Base-by-base conservation (phyloP, 805 yeast genomes). In the Yamadazyma insecticola region DNA sequence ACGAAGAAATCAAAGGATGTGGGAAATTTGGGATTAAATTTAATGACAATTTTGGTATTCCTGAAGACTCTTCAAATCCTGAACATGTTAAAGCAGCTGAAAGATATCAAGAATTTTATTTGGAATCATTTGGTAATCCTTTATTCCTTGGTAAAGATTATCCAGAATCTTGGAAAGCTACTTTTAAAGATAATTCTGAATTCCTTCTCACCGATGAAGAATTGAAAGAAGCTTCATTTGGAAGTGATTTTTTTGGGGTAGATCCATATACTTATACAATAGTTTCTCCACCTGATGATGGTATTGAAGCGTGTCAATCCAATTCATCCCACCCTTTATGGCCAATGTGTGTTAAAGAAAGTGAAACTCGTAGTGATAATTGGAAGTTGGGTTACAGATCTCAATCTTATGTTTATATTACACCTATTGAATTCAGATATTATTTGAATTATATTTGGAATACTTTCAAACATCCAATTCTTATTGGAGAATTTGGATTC, bases 401-500 rank as follows among this genome's bases (percentile, higher is more conserved):
- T 2, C 45, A 47, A 29, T 35, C 43, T 15, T 41, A 45, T 29
- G 51, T 46, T 22, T 48, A 44, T 43, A 45, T 39, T 26, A 41
- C 48, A 24, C 48, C 57, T 33, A 16, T 41, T 36, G 51, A 50
- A 28, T 32, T 45, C 19, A 47, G 58, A 28, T 51, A 45, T 9
- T 41, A 39, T 19, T 50, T 57, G 48, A 50, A 50, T 27, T 55
- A 46, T 33, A 28, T 48, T 14, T 47, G 45, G 44, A 37, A 50
- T 41, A 44, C 48, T 9, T 45, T 39, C 37, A 44, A 47, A 33
- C 28, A 44, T 15, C 60, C 60, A 6, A 37, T 51, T 13, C 30
- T 53, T 24, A 48, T 57, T 26, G 41, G 55, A n/a, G 65, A 59
- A 37, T 53, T 51, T 39, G 63, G 65, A 4, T 53, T 54, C 42